Evolutionary conservation across 2,329 filamentous ascomycete species (phyloP), one percentile per base, ranked within the genome.

Genomic region (Lecanosticta acicola): DNA sequence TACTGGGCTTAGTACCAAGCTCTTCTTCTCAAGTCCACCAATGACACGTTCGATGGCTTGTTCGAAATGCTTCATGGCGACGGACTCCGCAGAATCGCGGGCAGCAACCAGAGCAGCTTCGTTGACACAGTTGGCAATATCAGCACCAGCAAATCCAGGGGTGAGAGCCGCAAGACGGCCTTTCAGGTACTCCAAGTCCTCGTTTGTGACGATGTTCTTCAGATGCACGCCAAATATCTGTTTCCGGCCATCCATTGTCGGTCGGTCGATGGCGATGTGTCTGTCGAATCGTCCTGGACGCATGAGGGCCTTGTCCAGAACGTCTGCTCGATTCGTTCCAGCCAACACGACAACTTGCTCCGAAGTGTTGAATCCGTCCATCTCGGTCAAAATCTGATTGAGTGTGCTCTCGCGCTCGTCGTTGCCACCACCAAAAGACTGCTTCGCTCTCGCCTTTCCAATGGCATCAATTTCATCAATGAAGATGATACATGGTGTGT

Each of bases 391-490:
- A 51, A 98, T 97, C 71, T 98, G 93, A 70, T 98, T 98, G 20
- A 98, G 81, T 0, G 93, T 98, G 39, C 87, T 87, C 71, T 98
- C 93, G 51, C 93, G 85, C 72, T 98, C 93, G 64, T 98, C 93
- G 63, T 97, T 97, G 51, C 93, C 93, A 54, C 91, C 90, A 32
- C 85, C 85, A 48, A 87, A 87, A 54, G 84, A 85, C 29, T 84
- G 80, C 64, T 95, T 94, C 17, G 83, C 77, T 71, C 93, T 81
- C 45, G 91, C 86, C 65, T 90, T 88, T 59, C 93, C 93, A 60
- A 98, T 96, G 47, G 93, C 93, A 66, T 98, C 93, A 59, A 98
- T 98, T 70, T 98, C 93, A 65, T 98, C 93, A 57, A 98, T 97
- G 74, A 98, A 98, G 68, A 98, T 94, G 69, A 98, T 98, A 71